Evolutionary conservation across 129 eudicot genomes (phyloP).

Genomic region (Mikania micrantha): DNA sequence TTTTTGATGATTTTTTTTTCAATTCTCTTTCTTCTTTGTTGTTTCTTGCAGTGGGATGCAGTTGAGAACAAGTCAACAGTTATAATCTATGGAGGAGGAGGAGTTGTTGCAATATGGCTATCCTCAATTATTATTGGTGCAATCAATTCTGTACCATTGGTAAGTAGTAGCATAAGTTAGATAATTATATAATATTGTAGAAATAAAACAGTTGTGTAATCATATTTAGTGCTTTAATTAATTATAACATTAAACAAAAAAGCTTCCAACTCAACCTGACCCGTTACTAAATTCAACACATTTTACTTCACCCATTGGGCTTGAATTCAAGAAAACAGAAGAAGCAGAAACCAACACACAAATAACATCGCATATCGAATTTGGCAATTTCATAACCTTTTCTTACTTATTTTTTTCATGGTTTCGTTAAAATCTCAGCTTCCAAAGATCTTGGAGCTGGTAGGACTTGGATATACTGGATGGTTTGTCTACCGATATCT

Average conservation of each 20-base stretch:
- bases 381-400: neutral
- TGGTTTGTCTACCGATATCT: conserved; percentile 99
- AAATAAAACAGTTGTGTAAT: neutral
- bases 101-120: conserved; percentile 78
- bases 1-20: neutral
- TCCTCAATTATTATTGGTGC: conserved; percentile 86
- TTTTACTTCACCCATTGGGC: neutral
- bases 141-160: conserved; percentile 91
- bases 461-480: conserved; percentile 97
- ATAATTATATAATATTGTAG: neutral
- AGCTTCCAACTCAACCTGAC: neutral
- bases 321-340: neutral
- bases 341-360: neutral
- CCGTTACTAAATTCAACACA: neutral
- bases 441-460: conserved; percentile 96
- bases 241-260: neutral
- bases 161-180: conserved; percentile 25
- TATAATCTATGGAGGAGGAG: conserved; percentile 91
- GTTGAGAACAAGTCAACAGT: conserved; percentile 95
- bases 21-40: neutral
- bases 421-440: conserved; percentile 42
- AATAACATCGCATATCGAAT: neutral
- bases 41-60: conserved; percentile 70
- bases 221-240: neutral
- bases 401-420: neutral